Conservation (phyloP, 495 filamentous ascomycete genomes). For the Neurospora discreta region DNA sequence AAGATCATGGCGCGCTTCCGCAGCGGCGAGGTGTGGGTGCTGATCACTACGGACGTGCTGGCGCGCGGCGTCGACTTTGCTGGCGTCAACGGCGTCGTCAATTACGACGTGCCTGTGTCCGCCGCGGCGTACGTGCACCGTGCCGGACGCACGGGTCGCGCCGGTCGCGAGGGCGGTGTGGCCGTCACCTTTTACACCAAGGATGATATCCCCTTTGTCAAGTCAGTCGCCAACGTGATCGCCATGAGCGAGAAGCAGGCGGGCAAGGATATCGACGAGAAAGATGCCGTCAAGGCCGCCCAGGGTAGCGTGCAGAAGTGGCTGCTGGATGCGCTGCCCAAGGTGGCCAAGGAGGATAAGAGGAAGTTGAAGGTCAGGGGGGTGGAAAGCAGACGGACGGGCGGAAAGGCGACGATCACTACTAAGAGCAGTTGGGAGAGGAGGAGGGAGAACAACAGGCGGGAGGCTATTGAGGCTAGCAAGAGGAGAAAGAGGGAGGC, state of each 20-base stretch:
- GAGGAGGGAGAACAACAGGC: conserved; percentile 61
- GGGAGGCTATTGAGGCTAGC: conserved; percentile 61
- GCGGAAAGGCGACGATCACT: conserved; percentile 54
- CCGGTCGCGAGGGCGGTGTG: conserved; percentile 79
- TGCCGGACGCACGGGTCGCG: conserved; percentile 81
- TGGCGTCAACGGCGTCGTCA: conserved; percentile 86
- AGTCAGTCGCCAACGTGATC: conserved; percentile 88
- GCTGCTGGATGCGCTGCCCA: conserved; percentile 80
- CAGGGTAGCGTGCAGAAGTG: conserved; percentile 55
- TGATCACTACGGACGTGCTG: conserved; percentile 89
- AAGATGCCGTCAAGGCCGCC: conserved; percentile 4
- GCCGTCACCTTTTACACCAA: conserved; percentile 91
- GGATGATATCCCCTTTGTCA: conserved; percentile 83
- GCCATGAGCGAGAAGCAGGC: conserved; percentile 63
- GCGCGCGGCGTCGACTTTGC: conserved; percentile 87
- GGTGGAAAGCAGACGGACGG: conserved; percentile 57
- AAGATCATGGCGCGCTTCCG: conserved; percentile 82
- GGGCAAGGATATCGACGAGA: conserved; percentile 31
- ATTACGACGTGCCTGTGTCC: conserved; percentile 90
- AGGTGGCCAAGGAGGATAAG: conserved; percentile 69
- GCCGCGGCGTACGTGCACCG: conserved; percentile 87
- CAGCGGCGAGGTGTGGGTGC: conserved; percentile 86
- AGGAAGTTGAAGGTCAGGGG: conserved; percentile 72
- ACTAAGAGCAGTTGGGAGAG: conserved; percentile 89
- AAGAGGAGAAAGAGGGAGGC: conserved; percentile 44